Evolutionary conservation across 306 rosid genomes (phyloP).

Genomic region (Castanopsis chinensis): DNA sequence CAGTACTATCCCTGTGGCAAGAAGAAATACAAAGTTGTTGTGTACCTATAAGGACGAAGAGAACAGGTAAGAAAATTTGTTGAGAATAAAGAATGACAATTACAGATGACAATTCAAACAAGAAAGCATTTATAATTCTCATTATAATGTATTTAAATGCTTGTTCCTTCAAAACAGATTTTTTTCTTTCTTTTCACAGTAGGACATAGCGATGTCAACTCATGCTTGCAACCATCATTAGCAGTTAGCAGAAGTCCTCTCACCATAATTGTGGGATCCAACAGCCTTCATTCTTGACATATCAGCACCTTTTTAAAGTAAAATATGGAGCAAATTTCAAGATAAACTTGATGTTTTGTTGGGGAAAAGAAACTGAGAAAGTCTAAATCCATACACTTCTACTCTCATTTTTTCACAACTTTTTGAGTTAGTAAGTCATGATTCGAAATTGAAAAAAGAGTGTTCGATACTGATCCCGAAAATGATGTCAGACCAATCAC

Average conservation of each 20-base stretch:
- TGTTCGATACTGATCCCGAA: no score
- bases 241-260: background rate
- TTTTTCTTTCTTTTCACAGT: no score
- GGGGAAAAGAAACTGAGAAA: background rate
- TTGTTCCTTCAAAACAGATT: no score
- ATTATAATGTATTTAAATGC: background rate
- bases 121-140: background rate
- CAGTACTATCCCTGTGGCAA: background rate
- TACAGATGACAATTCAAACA: background rate
- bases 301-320: background rate
- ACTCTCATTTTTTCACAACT: no score
- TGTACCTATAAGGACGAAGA: background rate
- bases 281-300: background rate
- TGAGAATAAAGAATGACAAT: background rate
- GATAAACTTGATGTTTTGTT: background rate
- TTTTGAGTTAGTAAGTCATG: no score
- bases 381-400: background rate
- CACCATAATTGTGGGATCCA: background rate
- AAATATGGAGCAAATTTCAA: background rate
- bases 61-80: background rate
- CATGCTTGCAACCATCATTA: background rate
- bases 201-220: no score
- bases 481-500: no score
- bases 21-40: background rate
- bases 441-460: no score